Base-by-base conservation (phyloP, 345 rosid species). In the Eucalyptus microcorys region DNA sequence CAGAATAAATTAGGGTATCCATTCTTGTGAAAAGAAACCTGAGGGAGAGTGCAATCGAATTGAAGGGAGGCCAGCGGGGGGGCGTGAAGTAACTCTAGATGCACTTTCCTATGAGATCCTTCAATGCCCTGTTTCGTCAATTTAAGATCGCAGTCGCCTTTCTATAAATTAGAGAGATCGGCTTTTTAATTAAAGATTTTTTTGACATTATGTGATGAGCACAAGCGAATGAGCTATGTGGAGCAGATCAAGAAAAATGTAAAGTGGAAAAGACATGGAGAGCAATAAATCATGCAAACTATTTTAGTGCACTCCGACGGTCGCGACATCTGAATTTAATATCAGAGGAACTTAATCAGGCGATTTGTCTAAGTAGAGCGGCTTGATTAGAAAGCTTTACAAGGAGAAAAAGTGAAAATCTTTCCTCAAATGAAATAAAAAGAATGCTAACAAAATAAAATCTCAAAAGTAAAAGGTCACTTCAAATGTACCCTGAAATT, bases 41-140 rank as follows among this genome's bases (percentile, higher is more conserved):
- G 90, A 91, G 83, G 30, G 89, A 26, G 32, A 24, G 48, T 27
- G 88, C 89, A 40, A 90, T 87, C 89, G 90, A 50, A 14, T 89
- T 88, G 52, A 88, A 22, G 59, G 88, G 88, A 84, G 64, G 12
- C 37, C 79, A 19, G 11, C 8, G 21, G 10, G 15, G 83, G 76
- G 81, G 45, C 45, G 43, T 71, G 81, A 71, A 57, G 24, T 27
- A 45, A 87, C 71, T 87, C 88, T 21, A 83, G 89, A 88, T 89
- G 79, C 92, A 87, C 86, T 83, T 76, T 86, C 88, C 87, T 40
- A 52, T 24, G 88, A 61, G 86, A 50, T 76, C 50, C 89, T 91
- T 90, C 84, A 89, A 89, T 90, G 93, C 92, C 88, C 83, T 76
- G 47, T 40, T 76, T 76, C 47, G 61, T 88, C 86, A 89, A 86